phyloP scores from a whole-genome alignment of 2,329 filamentous ascomycete genomes.

The Epichloe baconii region DNA sequence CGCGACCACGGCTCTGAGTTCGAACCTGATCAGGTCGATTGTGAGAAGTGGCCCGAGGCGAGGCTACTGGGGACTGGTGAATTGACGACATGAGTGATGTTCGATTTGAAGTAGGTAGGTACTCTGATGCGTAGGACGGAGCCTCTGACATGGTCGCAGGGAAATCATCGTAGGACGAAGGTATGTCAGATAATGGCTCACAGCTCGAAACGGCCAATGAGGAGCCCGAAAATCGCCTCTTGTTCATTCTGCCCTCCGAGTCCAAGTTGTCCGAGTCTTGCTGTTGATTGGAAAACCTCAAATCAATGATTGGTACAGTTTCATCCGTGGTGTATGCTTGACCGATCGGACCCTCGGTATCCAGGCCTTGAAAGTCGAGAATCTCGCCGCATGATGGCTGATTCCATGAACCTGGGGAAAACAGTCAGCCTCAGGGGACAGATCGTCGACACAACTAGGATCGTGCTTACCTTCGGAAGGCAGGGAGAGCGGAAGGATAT shows the following conservation, averaged over 20 bases:
- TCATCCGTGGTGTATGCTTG: constrained; percentile 52
- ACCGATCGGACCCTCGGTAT: constrained; percentile 45
- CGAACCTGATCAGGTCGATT: constrained; percentile 48
- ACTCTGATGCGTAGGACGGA: constrained; percentile 53
- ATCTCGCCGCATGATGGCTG: constrained; percentile 44
- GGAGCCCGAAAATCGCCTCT: constrained; percentile 56
- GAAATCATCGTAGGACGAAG: constrained; percentile 59
- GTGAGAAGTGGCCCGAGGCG: constrained; percentile 52
- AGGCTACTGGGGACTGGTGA: constrained; percentile 59
- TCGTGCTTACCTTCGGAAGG: constrained; percentile 4
- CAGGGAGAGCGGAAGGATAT: constrained; percentile 3
- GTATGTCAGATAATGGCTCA: constrained; percentile 51
- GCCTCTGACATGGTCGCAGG: constrained; percentile 53
- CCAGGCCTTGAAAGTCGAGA: constrained; percentile 41
- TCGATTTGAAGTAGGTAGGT: constrained; percentile 51
- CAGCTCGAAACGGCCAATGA: constrained; percentile 61
- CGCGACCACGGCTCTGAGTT: constrained; percentile 53
- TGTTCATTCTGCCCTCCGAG: constrained; percentile 39
- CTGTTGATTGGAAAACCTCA: constrained; percentile 36
- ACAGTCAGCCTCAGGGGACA: not conserved
- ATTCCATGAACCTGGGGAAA: constrained; percentile 26
- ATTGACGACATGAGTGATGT: constrained; percentile 60
- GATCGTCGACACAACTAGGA: not conserved
- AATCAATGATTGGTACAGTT: constrained; percentile 47
- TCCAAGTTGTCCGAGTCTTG: constrained; percentile 36